Conservation (phyloP, 331 rosid species). For the Telfairia occidentalis region DNA sequence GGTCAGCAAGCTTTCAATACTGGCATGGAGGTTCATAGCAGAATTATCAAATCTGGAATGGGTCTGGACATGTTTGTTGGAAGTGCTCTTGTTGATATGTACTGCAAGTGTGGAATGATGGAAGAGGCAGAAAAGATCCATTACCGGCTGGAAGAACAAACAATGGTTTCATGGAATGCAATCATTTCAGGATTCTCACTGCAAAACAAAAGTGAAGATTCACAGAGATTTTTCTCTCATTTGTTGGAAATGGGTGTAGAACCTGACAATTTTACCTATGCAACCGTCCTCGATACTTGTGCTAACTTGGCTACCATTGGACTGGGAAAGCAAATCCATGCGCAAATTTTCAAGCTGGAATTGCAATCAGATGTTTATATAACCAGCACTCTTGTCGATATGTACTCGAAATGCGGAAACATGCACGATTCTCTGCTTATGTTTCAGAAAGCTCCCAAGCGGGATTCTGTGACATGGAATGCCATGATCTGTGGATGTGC, state of each 20-base stretch:
- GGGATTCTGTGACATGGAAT: slow-evolving; percentile 71
- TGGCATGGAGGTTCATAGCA: slow-evolving; percentile 57
- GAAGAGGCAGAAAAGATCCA: slow-evolving; percentile 72
- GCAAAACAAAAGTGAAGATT: slow-evolving; percentile 53
- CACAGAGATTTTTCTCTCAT: slow-evolving; percentile 49
- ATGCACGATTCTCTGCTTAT: slow-evolving; percentile 50
- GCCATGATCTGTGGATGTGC: slow-evolving; percentile 82
- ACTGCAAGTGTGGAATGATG: slow-evolving; percentile 63
- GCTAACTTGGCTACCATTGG: slow-evolving; percentile 69
- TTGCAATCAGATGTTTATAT: slow-evolving; percentile 54
- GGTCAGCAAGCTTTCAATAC: slow-evolving; percentile 42
- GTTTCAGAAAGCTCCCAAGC: slow-evolving; percentile 52
- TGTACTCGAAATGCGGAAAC: slow-evolving; percentile 77
- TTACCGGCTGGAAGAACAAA: slow-evolving; percentile 35
- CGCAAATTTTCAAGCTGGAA: slow-evolving; percentile 53
- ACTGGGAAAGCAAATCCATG: slow-evolving; percentile 77
- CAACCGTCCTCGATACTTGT: slow-evolving; percentile 65
- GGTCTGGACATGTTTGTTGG: slow-evolving; percentile 50
- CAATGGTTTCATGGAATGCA: slow-evolving; percentile 73
- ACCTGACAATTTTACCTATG: slow-evolving; percentile 73
- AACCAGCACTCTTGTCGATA: slow-evolving; percentile 66
- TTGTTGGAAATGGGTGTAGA: slow-evolving; percentile 54
- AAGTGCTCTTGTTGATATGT: slow-evolving; percentile 71
- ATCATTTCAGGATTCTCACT: slow-evolving; percentile 68
- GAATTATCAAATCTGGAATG: slow-evolving; percentile 33